phyloP scores from a whole-genome alignment of 1,139 yeast species.

The Yamadazyma songkhlaensis region DNA sequence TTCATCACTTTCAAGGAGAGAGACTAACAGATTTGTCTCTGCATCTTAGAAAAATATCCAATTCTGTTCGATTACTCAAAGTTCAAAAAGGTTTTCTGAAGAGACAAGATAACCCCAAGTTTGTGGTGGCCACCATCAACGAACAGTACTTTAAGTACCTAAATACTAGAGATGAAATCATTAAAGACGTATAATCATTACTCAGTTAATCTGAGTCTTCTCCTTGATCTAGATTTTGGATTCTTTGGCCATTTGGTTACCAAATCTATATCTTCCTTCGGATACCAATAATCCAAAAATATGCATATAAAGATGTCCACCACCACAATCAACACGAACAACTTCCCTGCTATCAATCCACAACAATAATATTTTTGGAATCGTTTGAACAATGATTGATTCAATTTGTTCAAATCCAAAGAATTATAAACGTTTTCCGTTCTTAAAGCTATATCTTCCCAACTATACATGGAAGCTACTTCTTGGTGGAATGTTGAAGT shows the following conservation, averaged over 20 bases:
- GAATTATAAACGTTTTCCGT: constrained; percentile 80
- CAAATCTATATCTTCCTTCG: constrained; percentile 62
- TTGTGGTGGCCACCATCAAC: constrained; percentile 9
- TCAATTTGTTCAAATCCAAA: constrained; percentile 40
- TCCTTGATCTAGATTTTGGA: not conserved
- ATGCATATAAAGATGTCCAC: constrained; percentile 69
- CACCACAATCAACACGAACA: constrained; percentile 73
- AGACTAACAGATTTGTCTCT: constrained; percentile 12
- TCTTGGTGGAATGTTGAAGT: constrained; percentile 76
- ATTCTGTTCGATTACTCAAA: constrained; percentile 9
- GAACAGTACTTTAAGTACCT: constrained; percentile 12
- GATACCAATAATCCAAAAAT: constrained; percentile 69
- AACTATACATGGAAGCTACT: constrained; percentile 81
- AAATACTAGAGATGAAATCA: constrained; percentile 7
- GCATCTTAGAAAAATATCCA: constrained; percentile 17
- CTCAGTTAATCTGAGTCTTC: not conserved
- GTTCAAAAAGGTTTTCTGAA: constrained; percentile 13
- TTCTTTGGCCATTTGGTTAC: constrained; percentile 74
- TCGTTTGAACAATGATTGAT: constrained; percentile 47
- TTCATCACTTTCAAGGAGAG: not conserved
- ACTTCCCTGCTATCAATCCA: constrained; percentile 82
- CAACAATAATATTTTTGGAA: constrained; percentile 65
- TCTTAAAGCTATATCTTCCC: constrained; percentile 85
- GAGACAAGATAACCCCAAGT: constrained; percentile 18
- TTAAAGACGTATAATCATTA: constrained; percentile 1